Base-by-base conservation (phyloP, 2,329 filamentous ascomycete species). In the Aspergillus fumigatiaffinis region DNA sequence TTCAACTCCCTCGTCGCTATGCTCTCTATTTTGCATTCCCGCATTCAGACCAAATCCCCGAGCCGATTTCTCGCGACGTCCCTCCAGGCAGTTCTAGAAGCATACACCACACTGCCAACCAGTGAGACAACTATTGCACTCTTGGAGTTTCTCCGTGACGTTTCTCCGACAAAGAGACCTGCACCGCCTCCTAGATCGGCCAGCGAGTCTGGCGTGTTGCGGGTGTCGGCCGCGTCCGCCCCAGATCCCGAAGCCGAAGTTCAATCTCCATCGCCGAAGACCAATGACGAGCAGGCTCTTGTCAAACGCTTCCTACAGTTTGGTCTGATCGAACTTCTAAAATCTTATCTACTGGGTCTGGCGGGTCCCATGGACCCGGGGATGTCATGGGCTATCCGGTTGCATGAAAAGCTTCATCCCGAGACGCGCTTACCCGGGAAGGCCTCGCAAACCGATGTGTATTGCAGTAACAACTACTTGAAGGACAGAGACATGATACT, bases 11-110 rank as follows among this genome's bases (percentile, higher is more conserved):
- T 75, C 26, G 52, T 78, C 17, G 70, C 72, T 1, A 82, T 87
- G 78, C 75, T 88, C 2, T 76, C 82, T 1, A 78, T 82, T 10
- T 73, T 88, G 17, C 85, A 87, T 66, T 77, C 77, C 4, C 78
- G 85, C 21, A 84, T 88, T 66, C 84, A 84, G 71, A 86, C 85
- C 3, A 85, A 86, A 66, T 82, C 80, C 48, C 85, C 85, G 0
- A 87, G 84, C 63, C 80, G 84, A 1, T 88, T 88, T 63, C 75
- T 88, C 14, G 84, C 84, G 8, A 86, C 84, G 0, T 86, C 84
- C 23, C 74, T 88, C 5, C 84, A 87, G 59, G 84, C 85, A 9
- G 80, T 84, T 1, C 70, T 87, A 4, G 79, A 81, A 23, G 82
- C 84, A 42, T 87, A 86, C 66, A 81, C 81, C n/a, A 74, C 79